phyloP scores from a whole-genome alignment of 1,284 basidiomycete genomes.

The Cutaneotrichosporon sp. region DNA sequence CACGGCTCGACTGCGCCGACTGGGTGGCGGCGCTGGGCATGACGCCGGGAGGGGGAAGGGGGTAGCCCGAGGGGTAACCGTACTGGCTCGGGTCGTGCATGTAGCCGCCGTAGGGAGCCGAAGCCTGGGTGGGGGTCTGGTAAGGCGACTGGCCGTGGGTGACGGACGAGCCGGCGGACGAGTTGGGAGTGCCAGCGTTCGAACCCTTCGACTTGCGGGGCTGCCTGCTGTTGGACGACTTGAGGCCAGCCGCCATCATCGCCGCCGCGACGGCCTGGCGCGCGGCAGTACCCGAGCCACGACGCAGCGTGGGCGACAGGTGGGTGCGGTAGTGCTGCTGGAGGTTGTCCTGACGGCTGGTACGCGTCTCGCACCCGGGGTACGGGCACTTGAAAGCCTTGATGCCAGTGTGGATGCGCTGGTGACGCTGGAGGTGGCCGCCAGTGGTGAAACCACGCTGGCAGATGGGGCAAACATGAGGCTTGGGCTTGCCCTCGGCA shows the following conservation, averaged over 20 bases:
- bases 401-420: slow-evolving; percentile 52
- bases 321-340: slow-evolving; percentile 54
- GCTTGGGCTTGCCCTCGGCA: slow-evolving; percentile 50
- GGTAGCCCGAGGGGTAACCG: slow-evolving; percentile 35
- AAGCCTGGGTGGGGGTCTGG: slow-evolving; percentile 41
- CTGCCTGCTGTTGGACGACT: slow-evolving; percentile 41
- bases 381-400: slow-evolving; percentile 53
- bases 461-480: slow-evolving; percentile 50
- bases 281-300: slow-evolving; percentile 49
- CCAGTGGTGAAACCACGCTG: slow-evolving; percentile 49
- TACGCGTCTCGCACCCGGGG: slow-evolving; percentile 51
- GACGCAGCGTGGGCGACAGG: slow-evolving; percentile 46
- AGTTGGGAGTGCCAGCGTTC: slow-evolving; percentile 43
- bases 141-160: slow-evolving; percentile 46
- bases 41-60: slow-evolving; percentile 34
- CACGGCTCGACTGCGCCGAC: slow-evolving; percentile 43
- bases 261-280: slow-evolving; percentile 48
- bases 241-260: slow-evolving; percentile 51
- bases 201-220: slow-evolving; percentile 50
- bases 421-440: slow-evolving; percentile 51
- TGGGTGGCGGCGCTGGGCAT: slow-evolving; percentile 34
- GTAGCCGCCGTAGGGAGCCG: slow-evolving; percentile 45
- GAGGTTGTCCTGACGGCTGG: slow-evolving; percentile 50
- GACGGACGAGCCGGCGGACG: slow-evolving; percentile 34
- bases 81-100: slow-evolving; percentile 44